A percentile compares a stretch with the other conserved stretches of the same genome.
Evolutionary conservation across 2,329 filamentous ascomycete genomes (phyloP).

Genomic region (Alternaria panax): DNA sequence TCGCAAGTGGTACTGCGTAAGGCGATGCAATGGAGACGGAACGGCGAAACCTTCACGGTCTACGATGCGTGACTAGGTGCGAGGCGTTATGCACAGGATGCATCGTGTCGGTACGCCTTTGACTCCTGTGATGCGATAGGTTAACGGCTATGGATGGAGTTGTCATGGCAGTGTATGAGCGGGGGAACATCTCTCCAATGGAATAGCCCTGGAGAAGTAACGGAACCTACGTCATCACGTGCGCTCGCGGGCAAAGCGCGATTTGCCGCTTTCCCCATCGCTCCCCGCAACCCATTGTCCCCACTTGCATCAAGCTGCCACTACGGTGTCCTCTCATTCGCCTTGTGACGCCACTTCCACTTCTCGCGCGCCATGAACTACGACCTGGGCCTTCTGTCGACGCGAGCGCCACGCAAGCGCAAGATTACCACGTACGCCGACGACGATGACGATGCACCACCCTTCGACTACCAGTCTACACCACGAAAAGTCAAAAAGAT

Average conservation of each 20-base stretch:
- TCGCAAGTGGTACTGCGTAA: too few relatives aligned
- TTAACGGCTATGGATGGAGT: background rate
- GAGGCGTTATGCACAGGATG: background rate
- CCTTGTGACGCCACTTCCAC: background rate
- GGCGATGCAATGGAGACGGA: background rate
- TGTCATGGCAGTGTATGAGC: background rate
- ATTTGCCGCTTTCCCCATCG: background rate
- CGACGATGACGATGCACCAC: constrained; percentile 12
- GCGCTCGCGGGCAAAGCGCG: constrained; percentile 12
- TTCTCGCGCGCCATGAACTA: background rate
- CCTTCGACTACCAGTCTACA: constrained; percentile 1
- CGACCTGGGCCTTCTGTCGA: background rate
- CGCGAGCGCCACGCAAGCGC: constrained; percentile 30
- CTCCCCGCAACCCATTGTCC: background rate
- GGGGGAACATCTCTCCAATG: background rate
- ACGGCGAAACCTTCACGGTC: background rate
- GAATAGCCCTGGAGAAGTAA: background rate
- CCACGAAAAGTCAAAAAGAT: constrained; percentile 15
- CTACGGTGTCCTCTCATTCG: background rate
- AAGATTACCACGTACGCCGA: constrained; percentile 23
- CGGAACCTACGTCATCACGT: constrained; percentile 18
- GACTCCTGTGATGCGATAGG: background rate
- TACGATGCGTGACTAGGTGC: background rate
- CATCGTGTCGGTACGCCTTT: background rate
- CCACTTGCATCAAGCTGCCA: background rate